Evolutionary conservation across 2,329 filamentous ascomycete species (phyloP).

Genomic region (Colletotrichum sp.): DNA sequence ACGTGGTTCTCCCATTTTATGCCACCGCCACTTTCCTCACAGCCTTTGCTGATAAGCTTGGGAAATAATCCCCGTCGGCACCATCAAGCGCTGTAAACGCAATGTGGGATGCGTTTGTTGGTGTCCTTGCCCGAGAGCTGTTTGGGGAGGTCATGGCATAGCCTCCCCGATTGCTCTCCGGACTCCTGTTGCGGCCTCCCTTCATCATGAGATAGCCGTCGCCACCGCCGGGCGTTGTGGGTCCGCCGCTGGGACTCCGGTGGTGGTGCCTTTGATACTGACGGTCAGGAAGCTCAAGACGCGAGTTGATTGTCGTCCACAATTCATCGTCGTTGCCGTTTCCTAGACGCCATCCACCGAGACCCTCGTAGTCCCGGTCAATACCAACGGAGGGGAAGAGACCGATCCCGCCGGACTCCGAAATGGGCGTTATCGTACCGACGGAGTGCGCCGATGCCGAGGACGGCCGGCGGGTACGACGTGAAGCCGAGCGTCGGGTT

Average conservation of each 20-base stretch:
- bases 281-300: constrained; percentile 54
- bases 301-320: constrained; percentile 59
- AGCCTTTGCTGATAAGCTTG: constrained; percentile 36
- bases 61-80: constrained; percentile 48
- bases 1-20: not conserved
- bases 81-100: constrained; percentile 32
- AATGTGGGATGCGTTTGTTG: constrained; percentile 37
- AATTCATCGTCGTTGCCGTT: constrained; percentile 46
- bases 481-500: constrained; percentile 12
- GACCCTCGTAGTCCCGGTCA: constrained; percentile 63
- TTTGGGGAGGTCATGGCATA: constrained; percentile 43
- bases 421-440: constrained; percentile 22
- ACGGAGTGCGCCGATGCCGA: constrained; percentile 7
- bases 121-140: constrained; percentile 53
- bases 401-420: constrained; percentile 38
- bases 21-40: constrained; percentile 30
- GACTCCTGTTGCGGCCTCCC: constrained; percentile 38
- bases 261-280: constrained; percentile 45
- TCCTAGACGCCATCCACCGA: constrained; percentile 61
- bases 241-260: constrained; percentile 45
- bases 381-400: constrained; percentile 54
- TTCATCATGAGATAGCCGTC: constrained; percentile 50
- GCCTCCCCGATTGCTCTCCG: constrained; percentile 31
- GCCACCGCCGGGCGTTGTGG: constrained; percentile 42
- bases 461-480: constrained; percentile 5